These are phyloP conservation scores for Megacollybia platyphylla DNA, from an alignment of 1,284 basidiomycete species.

Conservation along the genomic window DNA sequence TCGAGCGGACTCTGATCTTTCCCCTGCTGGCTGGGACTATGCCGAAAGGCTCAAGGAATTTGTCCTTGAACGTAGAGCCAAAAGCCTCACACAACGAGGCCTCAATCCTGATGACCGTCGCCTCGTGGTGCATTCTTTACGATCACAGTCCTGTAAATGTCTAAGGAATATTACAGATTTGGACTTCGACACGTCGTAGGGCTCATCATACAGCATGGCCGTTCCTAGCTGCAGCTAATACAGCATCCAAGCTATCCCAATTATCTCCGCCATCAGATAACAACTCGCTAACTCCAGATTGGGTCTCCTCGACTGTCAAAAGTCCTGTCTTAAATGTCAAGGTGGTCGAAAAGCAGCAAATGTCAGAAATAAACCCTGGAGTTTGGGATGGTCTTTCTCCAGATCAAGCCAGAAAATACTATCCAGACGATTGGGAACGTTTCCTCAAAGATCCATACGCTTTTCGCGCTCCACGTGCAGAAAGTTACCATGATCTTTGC, in stretches of 20 bases:
- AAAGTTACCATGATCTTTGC: slow-evolving; percentile 85
- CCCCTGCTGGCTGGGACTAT: slow-evolving; percentile 91
- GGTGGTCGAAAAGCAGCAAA: slow-evolving; percentile 89
- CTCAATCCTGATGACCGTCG: slow-evolving; percentile 52
- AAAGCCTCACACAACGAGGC: slow-evolving; percentile 56
- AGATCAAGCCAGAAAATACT: slow-evolving; percentile 81
- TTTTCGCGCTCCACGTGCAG: slow-evolving; percentile 84
- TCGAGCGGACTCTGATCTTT: slow-evolving; percentile 96
- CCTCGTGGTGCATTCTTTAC: slow-evolving; percentile 47
- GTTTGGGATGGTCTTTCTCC: slow-evolving; percentile 93
- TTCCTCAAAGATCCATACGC: slow-evolving; percentile 90
- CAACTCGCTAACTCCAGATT: background rate
- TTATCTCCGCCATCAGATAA: slow-evolving; percentile 8
- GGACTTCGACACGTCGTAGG: slow-evolving; percentile 90
- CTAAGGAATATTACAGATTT: slow-evolving; percentile 47
- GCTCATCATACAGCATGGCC: slow-evolving; percentile 96
- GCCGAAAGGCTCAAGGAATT: slow-evolving; percentile 80
- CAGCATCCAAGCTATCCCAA: background rate
- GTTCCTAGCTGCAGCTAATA: slow-evolving; percentile 44
- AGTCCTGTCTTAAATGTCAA: slow-evolving; percentile 42
- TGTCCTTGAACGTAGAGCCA: slow-evolving; percentile 64
- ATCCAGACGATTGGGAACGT: slow-evolving; percentile 89
- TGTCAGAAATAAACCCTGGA: slow-evolving; percentile 96
- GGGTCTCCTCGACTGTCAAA: slow-evolving; percentile 3
- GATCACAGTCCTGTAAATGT: background rate